Evolutionary conservation across 2,329 filamentous ascomycete species (phyloP).

Genomic region (Xylariales sp.): DNA sequence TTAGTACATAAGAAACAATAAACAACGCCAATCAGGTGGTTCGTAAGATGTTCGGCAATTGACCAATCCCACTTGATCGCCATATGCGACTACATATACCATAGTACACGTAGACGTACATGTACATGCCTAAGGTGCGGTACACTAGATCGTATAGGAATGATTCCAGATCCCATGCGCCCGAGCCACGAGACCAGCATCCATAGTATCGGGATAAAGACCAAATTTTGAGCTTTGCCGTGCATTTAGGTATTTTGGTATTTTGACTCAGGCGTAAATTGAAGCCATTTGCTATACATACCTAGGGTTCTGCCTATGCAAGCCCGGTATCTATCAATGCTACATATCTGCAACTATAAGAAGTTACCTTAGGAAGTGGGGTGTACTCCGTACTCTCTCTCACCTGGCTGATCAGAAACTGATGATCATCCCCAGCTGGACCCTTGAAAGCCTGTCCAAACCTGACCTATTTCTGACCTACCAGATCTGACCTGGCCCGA

Average conservation of each 20-base stretch:
- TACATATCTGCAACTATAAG: too few species aligned
- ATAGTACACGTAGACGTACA: too few species aligned
- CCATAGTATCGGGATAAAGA: background rate
- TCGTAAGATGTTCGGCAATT: conserved; percentile 24
- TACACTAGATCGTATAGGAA: background rate
- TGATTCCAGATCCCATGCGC: conserved; percentile 3
- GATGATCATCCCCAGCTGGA: conserved; percentile 15
- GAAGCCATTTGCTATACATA: background rate
- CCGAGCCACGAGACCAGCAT: conserved; percentile 9
- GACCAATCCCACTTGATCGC: conserved; percentile 31
- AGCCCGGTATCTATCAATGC: too few species aligned
- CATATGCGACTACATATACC: conserved; percentile 2
- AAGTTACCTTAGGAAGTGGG: background rate
- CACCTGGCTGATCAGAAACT: background rate
- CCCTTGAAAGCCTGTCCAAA: background rate
- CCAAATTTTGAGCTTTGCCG: background rate
- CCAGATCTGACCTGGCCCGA: background rate
- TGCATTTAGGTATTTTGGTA: background rate
- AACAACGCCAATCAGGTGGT: conserved; percentile 25
- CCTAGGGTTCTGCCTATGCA: too few species aligned
- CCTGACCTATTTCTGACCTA: background rate
- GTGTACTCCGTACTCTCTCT: background rate
- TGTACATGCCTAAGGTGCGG: conserved; percentile 3
- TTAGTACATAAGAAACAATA: background rate
- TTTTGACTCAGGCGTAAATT: background rate